phyloP scores from a whole-genome alignment of 192 early-diverging fungal species.

The Spizellomyces sp. region DNA sequence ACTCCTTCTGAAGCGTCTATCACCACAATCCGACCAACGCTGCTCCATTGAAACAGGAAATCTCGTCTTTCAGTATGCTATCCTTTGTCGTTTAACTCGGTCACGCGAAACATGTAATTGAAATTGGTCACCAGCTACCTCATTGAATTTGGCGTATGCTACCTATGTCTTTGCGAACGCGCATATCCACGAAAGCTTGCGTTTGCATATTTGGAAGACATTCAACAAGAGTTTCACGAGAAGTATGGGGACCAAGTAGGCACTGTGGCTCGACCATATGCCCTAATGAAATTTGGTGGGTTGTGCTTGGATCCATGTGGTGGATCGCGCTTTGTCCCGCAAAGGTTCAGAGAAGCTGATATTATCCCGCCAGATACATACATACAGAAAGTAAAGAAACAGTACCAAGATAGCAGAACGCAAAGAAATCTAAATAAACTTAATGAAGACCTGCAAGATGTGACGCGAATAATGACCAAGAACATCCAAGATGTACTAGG shows the following conservation, averaged over 20 bases:
- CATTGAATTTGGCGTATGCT: conserved; percentile 92
- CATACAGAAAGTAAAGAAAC: conserved; percentile 96
- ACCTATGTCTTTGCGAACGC: conserved; percentile 91
- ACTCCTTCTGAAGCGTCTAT: conserved; percentile 87
- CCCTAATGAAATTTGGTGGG: conserved; percentile 94
- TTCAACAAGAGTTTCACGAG: conserved; percentile 91
- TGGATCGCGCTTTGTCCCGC: not conserved
- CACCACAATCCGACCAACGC: conserved; percentile 78
- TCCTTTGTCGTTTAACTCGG: not conserved
- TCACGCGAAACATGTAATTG: not conserved
- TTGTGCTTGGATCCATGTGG: not conserved
- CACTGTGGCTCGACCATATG: conserved; percentile 88
- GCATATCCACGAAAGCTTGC: conserved; percentile 86
- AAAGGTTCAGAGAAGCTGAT: not conserved
- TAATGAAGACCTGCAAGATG: conserved; percentile 95
- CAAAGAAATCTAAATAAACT: conserved; percentile 89
- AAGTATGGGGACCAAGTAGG: conserved; percentile 91
- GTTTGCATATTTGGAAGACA: conserved; percentile 93
- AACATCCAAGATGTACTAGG: conserved; percentile 97
- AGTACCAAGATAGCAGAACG: conserved; percentile 94
- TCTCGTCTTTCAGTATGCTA: conserved; percentile 79
- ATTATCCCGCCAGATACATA: conserved; percentile 69
- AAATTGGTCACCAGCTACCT: conserved; percentile 68
- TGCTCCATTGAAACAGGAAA: conserved; percentile 95
- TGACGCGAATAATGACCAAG: conserved; percentile 96